Evolutionary conservation across 176 grass and related monocot genomes (phyloP).

Genomic region (Pharus latifolius): DNA sequence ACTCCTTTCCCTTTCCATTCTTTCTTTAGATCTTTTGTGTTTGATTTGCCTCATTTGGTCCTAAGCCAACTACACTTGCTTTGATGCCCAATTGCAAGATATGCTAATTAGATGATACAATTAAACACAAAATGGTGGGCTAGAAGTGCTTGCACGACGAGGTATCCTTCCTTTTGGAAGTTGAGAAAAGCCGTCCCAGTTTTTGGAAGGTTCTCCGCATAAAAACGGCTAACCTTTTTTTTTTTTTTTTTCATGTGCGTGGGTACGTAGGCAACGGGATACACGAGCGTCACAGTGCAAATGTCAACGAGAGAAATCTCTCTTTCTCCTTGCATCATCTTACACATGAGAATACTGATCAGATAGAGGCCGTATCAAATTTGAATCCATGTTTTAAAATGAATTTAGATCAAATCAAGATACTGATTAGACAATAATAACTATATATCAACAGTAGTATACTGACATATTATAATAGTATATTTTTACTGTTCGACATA

Average conservation of each 20-base stretch:
- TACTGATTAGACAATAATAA: too few species aligned
- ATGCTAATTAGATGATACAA: background rate
- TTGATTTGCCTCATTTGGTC: background rate
- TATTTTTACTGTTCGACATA: too few species aligned
- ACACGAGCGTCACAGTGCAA: background rate
- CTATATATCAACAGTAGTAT: too few species aligned
- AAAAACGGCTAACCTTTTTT: background rate
- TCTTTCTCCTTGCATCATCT: too few species aligned
- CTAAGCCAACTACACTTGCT: background rate
- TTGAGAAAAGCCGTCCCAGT: background rate
- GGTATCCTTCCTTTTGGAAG: background rate
- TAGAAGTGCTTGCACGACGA: background rate
- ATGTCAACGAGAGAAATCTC: too few species aligned
- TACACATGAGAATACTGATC: too few species aligned
- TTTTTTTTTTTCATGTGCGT: background rate
- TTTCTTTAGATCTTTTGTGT: background rate
- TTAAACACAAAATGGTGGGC: background rate
- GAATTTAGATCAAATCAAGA: too few species aligned
- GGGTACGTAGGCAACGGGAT: background rate
- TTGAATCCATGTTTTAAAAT: too few species aligned
- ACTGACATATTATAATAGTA: too few species aligned
- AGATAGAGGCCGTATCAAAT: too few species aligned
- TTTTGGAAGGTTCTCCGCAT: background rate
- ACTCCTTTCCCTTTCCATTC: background rate
- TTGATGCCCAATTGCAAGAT: background rate